A percentile compares a stretch with the other conserved stretches of the same genome.
Conservation (phyloP, 2,329 filamentous ascomycete genomes). For the Tolypocladium nubicola region DNA sequence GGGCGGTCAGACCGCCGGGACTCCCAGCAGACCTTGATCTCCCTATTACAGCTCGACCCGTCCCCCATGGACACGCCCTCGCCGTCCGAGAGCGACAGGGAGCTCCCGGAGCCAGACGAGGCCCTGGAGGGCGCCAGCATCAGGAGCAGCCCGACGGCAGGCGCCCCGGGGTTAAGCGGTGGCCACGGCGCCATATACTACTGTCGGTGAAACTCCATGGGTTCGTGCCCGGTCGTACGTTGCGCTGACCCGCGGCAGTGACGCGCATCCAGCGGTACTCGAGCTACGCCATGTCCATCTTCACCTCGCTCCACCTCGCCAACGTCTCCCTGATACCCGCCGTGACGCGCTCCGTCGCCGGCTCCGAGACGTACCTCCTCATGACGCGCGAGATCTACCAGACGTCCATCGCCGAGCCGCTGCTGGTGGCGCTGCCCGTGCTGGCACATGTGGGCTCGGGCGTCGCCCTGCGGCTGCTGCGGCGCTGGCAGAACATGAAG, state of each 20-base stretch:
- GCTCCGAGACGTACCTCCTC: slow-evolving; percentile 76
- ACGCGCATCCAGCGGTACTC: slow-evolving; percentile 74
- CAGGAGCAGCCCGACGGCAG: slow-evolving; percentile 30
- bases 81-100: slow-evolving; percentile 12
- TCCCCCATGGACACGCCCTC: slow-evolving; percentile 57
- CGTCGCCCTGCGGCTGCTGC: slow-evolving; percentile 63
- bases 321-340: slow-evolving; percentile 78
- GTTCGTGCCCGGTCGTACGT: not conserved
- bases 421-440: slow-evolving; percentile 68
- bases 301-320: slow-evolving; percentile 64
- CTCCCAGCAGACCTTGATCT: slow-evolving; percentile 47
- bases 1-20: slow-evolving; percentile 18
- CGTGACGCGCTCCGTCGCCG: slow-evolving; percentile 57
- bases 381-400: slow-evolving; percentile 91
- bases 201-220: slow-evolving; percentile 39
- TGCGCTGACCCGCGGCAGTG: slow-evolving; percentile 8
- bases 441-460: slow-evolving; percentile 68
- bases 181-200: slow-evolving; percentile 68
- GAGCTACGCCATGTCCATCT: slow-evolving; percentile 72
- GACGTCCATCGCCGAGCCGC: slow-evolving; percentile 65
- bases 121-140: slow-evolving; percentile 14
- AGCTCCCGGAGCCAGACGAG: slow-evolving; percentile 23
- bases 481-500: slow-evolving; percentile 58
- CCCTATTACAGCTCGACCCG: slow-evolving; percentile 71
- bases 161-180: slow-evolving; percentile 47